phyloP scores from a whole-genome alignment of 2,329 filamentous ascomycete genomes.

The Fusarium incarnatum region DNA sequence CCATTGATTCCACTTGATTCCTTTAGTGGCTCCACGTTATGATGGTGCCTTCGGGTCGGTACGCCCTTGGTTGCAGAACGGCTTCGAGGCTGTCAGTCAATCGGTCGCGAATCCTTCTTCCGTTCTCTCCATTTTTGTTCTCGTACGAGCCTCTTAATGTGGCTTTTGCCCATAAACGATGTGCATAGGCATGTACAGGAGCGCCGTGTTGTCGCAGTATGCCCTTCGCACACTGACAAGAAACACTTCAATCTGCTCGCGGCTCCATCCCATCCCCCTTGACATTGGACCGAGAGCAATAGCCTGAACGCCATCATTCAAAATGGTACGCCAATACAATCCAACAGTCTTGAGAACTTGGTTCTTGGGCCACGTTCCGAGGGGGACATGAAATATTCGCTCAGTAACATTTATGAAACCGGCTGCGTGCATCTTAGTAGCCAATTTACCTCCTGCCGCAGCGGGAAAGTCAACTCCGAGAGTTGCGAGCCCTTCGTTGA shows the following conservation, averaged over 20 bases:
- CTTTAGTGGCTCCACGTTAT: slow-evolving; percentile 12
- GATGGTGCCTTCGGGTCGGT: not conserved
- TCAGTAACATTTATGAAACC: slow-evolving; percentile 66
- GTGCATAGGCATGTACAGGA: slow-evolving; percentile 67
- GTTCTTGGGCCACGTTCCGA: slow-evolving; percentile 66
- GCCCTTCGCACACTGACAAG: slow-evolving; percentile 61
- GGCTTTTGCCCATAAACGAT: slow-evolving; percentile 67
- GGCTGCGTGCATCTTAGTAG: slow-evolving; percentile 60
- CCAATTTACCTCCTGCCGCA: slow-evolving; percentile 56
- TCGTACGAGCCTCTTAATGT: slow-evolving; percentile 10
- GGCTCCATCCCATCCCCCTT: slow-evolving; percentile 60
- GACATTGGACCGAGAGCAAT: slow-evolving; percentile 65
- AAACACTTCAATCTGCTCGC: slow-evolving; percentile 61
- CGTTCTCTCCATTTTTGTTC: slow-evolving; percentile 2
- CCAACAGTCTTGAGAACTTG: slow-evolving; percentile 64
- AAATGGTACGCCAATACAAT: slow-evolving; percentile 62
- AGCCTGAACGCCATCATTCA: slow-evolving; percentile 63
- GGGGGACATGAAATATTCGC: slow-evolving; percentile 62
- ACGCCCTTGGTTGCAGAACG: not conserved
- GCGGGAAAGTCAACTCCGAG: slow-evolving; percentile 62
- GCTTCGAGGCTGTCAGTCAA: not conserved
- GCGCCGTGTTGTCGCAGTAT: slow-evolving; percentile 58
- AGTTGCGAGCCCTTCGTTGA: slow-evolving; percentile 57
- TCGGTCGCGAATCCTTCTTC: not conserved
- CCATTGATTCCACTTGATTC: slow-evolving; percentile 5